phyloP scores from a whole-genome alignment of 257 asterid genomes.

The Solanum appendiculatum region DNA sequence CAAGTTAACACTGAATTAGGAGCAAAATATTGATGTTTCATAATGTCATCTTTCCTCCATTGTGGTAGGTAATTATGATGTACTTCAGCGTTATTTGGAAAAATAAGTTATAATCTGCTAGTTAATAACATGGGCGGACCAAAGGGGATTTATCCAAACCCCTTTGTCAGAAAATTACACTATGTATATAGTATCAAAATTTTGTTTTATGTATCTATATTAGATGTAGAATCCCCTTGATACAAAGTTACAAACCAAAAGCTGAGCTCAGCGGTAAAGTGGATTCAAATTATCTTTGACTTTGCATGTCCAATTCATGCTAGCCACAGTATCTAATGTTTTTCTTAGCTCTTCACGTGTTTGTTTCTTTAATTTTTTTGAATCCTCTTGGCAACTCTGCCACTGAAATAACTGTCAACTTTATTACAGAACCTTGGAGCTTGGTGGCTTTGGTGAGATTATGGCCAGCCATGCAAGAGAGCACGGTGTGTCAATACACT shows the following conservation, averaged over 20 bases:
- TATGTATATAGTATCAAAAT: neutral
- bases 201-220: neutral
- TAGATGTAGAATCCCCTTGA: neutral
- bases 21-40: slow-evolving; percentile 14
- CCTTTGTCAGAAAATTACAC: neutral
- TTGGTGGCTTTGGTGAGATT: neutral
- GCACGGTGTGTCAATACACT: neutral
- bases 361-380: neutral
- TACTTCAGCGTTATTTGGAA: neutral
- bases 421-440: neutral
- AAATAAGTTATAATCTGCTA: neutral
- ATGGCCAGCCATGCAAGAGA: neutral
- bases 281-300: neutral
- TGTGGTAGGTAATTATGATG: slow-evolving; percentile 7
- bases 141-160: neutral
- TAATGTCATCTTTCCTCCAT: neutral
- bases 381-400: neutral
- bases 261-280: neutral
- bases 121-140: neutral
- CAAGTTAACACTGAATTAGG: slow-evolving; percentile 15
- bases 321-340: neutral
- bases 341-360: neutral
- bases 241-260: neutral
- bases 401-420: neutral
- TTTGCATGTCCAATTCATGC: neutral